Conservation (phyloP, 257 asterid genomes). For the Scutellaria galericulata region DNA sequence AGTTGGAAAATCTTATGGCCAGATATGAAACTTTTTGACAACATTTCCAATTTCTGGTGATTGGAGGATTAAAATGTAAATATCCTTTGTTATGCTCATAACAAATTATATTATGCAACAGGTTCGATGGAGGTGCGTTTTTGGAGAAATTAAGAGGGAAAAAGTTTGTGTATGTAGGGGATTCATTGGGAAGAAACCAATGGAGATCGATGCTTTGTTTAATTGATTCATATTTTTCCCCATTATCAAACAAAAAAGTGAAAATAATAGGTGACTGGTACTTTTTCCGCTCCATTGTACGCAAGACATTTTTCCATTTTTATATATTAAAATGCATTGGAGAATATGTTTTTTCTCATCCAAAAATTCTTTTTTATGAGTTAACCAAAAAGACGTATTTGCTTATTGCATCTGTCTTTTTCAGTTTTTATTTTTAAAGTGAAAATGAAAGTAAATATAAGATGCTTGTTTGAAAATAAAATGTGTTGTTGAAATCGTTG, state of each 20-base stretch:
- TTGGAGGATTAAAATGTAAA: too few relatives aligned
- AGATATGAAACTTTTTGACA: too few relatives aligned
- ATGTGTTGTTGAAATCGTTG: neutral
- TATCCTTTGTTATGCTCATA: too few relatives aligned
- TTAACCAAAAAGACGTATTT: too few relatives aligned
- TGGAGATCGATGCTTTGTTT: conserved; percentile 69
- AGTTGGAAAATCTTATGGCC: too few relatives aligned
- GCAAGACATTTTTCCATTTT: conserved; percentile 4
- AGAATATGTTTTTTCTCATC: neutral
- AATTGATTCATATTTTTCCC: conserved; percentile 42
- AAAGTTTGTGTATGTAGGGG: conserved; percentile 70
- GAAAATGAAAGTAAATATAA: too few relatives aligned
- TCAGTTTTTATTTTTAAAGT: too few relatives aligned
- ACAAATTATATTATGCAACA: neutral
- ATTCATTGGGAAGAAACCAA: conserved; percentile 66
- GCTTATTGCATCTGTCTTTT: too few relatives aligned
- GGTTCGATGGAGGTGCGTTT: conserved; percentile 60
- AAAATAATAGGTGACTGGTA: conserved; percentile 37
- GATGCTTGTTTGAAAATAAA: too few relatives aligned
- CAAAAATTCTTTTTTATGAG: neutral
- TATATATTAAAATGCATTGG: neutral
- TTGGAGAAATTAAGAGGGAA: conserved; percentile 67
- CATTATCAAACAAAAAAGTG: conserved; percentile 33
- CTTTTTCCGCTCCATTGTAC: conserved; percentile 47
- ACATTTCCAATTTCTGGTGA: too few relatives aligned